A percentile compares a stretch with the other conserved stretches of the same genome.
These are phyloP conservation scores for Diplosphaera chodatii DNA, from an alignment of 139 green algal species.

Conservation along the genomic window DNA sequence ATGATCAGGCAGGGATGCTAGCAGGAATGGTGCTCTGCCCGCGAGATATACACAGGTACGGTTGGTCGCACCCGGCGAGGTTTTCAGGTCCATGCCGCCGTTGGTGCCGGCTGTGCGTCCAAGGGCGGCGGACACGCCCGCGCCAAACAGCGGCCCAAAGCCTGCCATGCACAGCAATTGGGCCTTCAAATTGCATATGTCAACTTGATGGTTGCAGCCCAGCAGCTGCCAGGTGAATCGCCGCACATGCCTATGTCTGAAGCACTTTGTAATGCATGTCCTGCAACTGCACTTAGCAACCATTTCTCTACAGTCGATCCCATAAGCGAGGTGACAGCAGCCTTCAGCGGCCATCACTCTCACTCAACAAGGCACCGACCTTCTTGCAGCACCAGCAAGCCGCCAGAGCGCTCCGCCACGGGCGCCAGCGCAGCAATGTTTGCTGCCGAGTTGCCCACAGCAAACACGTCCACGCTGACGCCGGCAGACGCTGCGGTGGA, in stretches of 20 bases:
- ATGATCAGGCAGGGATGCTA: too few relatives aligned
- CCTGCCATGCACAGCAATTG: conserved; percentile 14
- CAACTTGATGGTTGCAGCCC: too few relatives aligned
- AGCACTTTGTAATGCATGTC: not conserved
- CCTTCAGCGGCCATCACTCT: not conserved
- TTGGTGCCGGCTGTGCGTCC: conserved; percentile 12
- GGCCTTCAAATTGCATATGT: not conserved
- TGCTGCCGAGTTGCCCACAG: conserved; percentile 21
- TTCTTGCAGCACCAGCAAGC: conserved; percentile 11
- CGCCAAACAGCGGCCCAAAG: conserved; percentile 19
- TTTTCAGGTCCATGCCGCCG: conserved; percentile 29
- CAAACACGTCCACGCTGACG: conserved; percentile 36
- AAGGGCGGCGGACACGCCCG: conserved; percentile 17
- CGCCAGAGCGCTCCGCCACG: conserved; percentile 27
- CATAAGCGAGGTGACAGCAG: too few relatives aligned
- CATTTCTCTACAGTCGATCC: too few relatives aligned
- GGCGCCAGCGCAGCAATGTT: conserved; percentile 23
- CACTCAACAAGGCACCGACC: not conserved
- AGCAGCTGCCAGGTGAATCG: too few relatives aligned
- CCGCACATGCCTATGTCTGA: too few relatives aligned
- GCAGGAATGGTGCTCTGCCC: too few relatives aligned
- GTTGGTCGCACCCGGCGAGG: conserved; percentile 7
- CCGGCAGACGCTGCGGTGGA: conserved; percentile 14
- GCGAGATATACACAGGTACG: too few relatives aligned
- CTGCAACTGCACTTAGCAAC: too few relatives aligned